Evolutionary conservation across 768 basidiomycete genomes (phyloP).

Genomic region (Podaxis sp.): DNA sequence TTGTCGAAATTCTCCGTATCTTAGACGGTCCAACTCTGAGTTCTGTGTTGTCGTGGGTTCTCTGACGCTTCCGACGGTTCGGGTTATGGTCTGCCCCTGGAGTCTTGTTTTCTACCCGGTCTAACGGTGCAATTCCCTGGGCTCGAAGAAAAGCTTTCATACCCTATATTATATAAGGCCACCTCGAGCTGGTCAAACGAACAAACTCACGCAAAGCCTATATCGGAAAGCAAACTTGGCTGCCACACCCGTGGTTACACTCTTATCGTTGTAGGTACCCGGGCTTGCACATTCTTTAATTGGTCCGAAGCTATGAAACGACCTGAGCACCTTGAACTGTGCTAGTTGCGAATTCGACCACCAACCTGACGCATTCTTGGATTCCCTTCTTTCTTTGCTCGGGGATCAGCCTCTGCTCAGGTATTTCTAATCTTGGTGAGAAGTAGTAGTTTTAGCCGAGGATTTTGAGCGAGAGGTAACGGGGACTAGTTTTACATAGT

Average conservation of each 20-base stretch:
- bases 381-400: slow-evolving; percentile 4
- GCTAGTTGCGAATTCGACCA: too few species aligned
- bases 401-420: not conserved
- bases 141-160: not conserved
- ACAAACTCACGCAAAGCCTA: not conserved
- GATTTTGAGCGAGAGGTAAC: not conserved
- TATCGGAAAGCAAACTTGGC: not conserved
- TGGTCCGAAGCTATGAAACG: not conserved
- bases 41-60: not conserved
- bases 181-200: not conserved
- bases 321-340: not conserved
- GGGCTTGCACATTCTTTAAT: not conserved
- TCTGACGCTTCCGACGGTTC: not conserved
- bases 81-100: not conserved
- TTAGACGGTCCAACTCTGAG: not conserved
- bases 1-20: not conserved
- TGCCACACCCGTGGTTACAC: not conserved
- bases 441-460: too few species aligned
- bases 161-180: not conserved
- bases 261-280: not conserved
- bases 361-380: not conserved
- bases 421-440: not conserved
- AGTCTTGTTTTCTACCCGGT: not conserved
- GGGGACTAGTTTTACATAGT: not conserved
- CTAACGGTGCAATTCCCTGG: not conserved